Percentiles rank a stretch among this genome's conserved stretches.
phyloP scores from a whole-genome alignment of 352 stramenopile species.

The Pythium plurisporium region DNA sequence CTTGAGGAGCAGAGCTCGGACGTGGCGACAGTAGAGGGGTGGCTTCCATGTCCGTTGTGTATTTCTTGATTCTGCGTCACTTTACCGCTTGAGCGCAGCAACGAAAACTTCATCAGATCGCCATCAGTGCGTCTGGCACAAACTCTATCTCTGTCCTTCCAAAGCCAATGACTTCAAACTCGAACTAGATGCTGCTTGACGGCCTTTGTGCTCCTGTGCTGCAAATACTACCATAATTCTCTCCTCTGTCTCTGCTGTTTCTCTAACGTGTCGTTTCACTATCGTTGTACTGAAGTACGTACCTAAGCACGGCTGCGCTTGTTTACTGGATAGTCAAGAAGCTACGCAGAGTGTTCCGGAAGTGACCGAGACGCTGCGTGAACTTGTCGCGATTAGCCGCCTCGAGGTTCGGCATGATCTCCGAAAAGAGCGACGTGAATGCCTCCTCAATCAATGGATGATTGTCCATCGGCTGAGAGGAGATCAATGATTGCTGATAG shows the following conservation, averaged over 20 bases:
- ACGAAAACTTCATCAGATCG: neutral
- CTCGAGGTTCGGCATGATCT: constrained; percentile 95
- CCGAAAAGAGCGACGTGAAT: constrained; percentile 94
- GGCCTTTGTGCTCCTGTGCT: neutral
- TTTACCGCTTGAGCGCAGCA: no score
- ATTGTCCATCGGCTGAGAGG: constrained; percentile 92
- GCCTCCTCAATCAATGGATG: constrained; percentile 93
- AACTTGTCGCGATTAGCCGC: constrained; percentile 97
- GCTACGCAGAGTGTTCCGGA: constrained; percentile 91
- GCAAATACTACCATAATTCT: constrained; percentile 16
- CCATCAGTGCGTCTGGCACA: neutral
- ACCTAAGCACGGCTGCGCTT: neutral
- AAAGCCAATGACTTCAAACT: neutral
- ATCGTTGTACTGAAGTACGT: neutral
- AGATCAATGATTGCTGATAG: constrained; percentile 95
- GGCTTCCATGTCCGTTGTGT: constrained; percentile 11
- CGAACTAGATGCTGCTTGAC: neutral
- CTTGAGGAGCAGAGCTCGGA: neutral
- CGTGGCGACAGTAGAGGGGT: neutral
- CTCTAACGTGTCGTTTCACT: neutral
- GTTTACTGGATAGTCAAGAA: constrained; percentile 90
- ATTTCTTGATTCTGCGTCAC: constrained; percentile 7
- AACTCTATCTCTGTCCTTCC: constrained; percentile 1
- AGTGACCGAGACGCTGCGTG: constrained; percentile 96
- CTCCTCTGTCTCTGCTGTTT: neutral